phyloP scores from a whole-genome alignment of 2,329 filamentous ascomycete species.

The Fusarium longipes region DNA sequence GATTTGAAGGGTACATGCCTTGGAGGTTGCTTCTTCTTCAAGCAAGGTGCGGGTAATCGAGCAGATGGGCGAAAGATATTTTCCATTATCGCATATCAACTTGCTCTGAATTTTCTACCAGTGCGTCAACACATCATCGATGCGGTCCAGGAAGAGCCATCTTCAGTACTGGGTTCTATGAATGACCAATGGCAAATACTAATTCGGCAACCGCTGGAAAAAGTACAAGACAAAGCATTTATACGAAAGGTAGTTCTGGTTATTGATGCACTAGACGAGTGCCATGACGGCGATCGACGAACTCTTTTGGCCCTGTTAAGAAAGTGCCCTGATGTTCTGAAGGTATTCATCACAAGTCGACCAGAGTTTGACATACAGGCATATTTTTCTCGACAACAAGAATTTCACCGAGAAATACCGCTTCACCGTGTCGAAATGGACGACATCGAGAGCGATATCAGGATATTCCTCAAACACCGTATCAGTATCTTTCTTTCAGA shows the following conservation, averaged over 20 bases:
- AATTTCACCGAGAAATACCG: not conserved
- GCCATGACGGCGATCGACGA: not conserved
- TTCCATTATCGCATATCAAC: conserved; percentile 53
- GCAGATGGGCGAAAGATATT: not conserved
- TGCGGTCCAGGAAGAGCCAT: not conserved
- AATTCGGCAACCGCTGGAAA: not conserved
- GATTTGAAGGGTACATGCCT: not conserved
- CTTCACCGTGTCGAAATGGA: not conserved
- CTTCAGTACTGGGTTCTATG: not conserved
- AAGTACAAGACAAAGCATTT: rapidly evolving
- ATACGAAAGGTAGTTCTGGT: conserved; percentile 6
- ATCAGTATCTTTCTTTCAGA: rapidly evolving
- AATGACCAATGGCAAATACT: conserved; percentile 4
- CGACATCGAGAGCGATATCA: not conserved
- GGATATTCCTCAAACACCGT: not conserved
- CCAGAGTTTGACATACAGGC: not conserved
- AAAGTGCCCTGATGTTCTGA: rapidly evolving
- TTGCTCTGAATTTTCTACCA: conserved; percentile 41
- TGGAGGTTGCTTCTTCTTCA: not conserved
- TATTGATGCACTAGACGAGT: conserved; percentile 50
- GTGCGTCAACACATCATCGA: conserved; percentile 24
- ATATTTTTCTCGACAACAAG: not conserved
- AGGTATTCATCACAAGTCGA: not conserved
- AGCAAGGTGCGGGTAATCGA: not conserved
- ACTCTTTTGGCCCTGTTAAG: rapidly evolving